Evolutionary conservation across 495 filamentous ascomycete genomes (phyloP), one percentile per base, ranked within the genome.

Genomic region (Lasiosphaeriaceae sp.): DNA sequence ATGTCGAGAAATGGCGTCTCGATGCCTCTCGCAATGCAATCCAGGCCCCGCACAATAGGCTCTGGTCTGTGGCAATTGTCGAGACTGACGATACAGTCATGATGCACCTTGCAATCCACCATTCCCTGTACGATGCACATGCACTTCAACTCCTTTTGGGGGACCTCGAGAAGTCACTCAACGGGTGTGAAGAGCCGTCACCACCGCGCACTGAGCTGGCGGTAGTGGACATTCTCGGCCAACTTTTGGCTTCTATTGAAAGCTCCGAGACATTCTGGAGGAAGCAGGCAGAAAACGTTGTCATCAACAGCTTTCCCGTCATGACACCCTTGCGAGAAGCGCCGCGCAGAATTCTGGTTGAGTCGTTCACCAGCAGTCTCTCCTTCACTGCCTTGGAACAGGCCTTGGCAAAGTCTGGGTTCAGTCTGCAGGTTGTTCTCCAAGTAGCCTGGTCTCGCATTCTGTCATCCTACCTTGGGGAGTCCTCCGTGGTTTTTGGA

Each of bases 81-180:
- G 58, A 70, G 8, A 3, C 47, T 0, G 54, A 43, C 9, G 7
- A 51, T 8, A 59, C 50, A 20, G 23, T 76, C 68, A 58, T 83
- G 75, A 59, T 77, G 66, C 74, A 77, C 29, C 58, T 79, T 12
- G 70, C 67, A 0, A 74, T 80, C 5, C 84, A 90, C 51, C 90
- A 96, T 70, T 87, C 88, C 2, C 71, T 96, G 1, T 94, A 91
- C 59, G 90, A 96, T 72, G 90, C 88, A 0, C 75, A 82, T 34
- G 86, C 88, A 16, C 70, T 96, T 5, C 73, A 79, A 16, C 48
- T 71, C 1, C 75, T 92, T 3, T 73, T 92, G 2, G 60, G 73
- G 1, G 83, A 87, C 56, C 68, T 92, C 24, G 59, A 65, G 5
- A 60, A 59, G 5, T 16, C 54, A 1, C 12, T 72, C 0, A 23